Percentiles rank a stretch among this genome's conserved stretches.
Conservation (phyloP, 768 basidiomycete genomes). For the Amanita pseudoporphyria region DNA sequence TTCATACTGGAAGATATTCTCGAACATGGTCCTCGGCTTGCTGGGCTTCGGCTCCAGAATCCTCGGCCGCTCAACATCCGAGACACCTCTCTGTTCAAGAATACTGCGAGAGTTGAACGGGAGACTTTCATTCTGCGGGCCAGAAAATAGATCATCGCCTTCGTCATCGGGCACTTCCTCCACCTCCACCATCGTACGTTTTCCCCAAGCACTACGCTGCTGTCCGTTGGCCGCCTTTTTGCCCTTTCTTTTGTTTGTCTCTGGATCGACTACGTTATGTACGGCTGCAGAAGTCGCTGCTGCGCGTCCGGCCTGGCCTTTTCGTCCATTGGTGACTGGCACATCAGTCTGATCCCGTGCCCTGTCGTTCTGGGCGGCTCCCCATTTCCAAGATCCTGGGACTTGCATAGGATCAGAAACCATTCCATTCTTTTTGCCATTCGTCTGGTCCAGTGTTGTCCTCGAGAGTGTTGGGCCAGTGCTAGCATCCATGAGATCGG, state of each 20-base stretch:
- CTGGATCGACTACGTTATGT: not conserved
- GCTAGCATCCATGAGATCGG: not conserved
- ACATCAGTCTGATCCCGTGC: not conserved
- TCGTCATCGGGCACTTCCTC: conserved; percentile 6
- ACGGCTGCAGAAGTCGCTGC: not conserved
- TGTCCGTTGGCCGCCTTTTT: conserved; percentile 1
- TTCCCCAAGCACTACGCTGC: not conserved
- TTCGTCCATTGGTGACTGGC: not conserved
- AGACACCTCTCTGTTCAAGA: not conserved
- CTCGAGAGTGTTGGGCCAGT: not conserved
- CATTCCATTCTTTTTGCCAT: not conserved
- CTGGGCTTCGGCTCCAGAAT: conserved; percentile 7
- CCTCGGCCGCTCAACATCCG: not conserved
- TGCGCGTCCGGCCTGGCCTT: not conserved
- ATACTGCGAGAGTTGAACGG: conserved; percentile 6
- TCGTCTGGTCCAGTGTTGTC: conserved; percentile 1
- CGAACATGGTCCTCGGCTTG: conserved; percentile 5
- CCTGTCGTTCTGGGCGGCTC: not conserved
- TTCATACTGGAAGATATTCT: conserved; percentile 4
- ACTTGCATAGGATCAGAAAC: not conserved
- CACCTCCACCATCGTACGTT: not conserved
- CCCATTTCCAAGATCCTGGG: conserved; percentile 5
- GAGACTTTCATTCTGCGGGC: conserved; percentile 1
- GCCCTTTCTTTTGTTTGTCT: not conserved
- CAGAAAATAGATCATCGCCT: not conserved